These are phyloP conservation scores for Aspergillus sparsus DNA, from an alignment of 495 filamentous ascomycete species.

Conservation along the genomic window DNA sequence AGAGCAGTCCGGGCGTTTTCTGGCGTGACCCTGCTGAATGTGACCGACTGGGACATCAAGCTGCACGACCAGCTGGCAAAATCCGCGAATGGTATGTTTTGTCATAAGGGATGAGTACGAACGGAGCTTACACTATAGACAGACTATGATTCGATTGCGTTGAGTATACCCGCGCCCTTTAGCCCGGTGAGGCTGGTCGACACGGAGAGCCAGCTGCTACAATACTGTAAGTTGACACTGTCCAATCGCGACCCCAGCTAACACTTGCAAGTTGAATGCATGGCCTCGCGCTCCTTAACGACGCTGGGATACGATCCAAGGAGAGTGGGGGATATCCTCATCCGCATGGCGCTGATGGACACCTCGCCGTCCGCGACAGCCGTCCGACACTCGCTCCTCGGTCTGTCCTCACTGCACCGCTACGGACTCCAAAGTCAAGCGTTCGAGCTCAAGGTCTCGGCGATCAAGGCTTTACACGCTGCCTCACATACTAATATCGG, in stretches of 20 bases:
- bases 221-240: constrained; percentile 13
- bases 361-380: constrained; percentile 16
- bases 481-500: constrained; percentile 12
- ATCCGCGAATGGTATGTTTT: background rate
- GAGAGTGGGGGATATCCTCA: constrained; percentile 9
- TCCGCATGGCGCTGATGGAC: constrained; percentile 15
- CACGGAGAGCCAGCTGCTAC: constrained; percentile 7
- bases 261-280: constrained; percentile 17
- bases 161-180: constrained; percentile 10
- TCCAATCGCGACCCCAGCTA: background rate
- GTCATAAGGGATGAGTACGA: background rate
- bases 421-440: constrained; percentile 15
- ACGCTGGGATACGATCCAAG: constrained; percentile 11
- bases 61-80: constrained; percentile 8
- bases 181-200: constrained; percentile 6
- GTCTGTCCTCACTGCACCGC: constrained; percentile 19
- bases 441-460: constrained; percentile 16
- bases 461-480: constrained; percentile 9
- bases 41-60: constrained; percentile 14
- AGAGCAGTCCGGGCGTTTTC: background rate
- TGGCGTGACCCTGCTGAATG: background rate
- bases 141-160: background rate
- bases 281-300: constrained; percentile 13
- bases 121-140: background rate
- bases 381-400: constrained; percentile 12